Evolutionary conservation across 2,329 filamentous ascomycete genomes (phyloP).

Genomic region (Cordyceps javanica): DNA sequence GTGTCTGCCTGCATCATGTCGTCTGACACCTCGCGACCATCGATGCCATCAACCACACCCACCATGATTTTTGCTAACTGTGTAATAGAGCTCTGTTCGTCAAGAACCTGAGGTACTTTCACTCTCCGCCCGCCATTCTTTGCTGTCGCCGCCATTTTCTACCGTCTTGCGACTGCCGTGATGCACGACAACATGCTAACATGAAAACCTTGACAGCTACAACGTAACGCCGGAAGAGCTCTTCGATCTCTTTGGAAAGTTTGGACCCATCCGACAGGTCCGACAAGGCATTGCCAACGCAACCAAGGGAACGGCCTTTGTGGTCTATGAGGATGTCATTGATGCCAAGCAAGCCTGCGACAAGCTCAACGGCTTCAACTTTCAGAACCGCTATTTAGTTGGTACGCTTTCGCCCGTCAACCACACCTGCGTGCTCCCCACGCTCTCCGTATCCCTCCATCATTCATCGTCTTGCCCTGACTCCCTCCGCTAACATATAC

Average conservation of each 20-base stretch:
- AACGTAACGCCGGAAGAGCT: constrained; percentile 97
- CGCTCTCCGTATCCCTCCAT: neutral
- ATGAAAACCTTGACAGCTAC: constrained; percentile 57
- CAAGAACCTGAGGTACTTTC: constrained; percentile 87
- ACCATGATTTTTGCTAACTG: constrained; percentile 25
- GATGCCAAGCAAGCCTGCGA: constrained; percentile 99
- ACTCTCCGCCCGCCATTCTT: constrained; percentile 11
- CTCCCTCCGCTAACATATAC: constrained; percentile 4
- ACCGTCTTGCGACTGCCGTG: neutral
- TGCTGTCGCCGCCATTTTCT: neutral
- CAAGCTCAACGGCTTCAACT: constrained; percentile 99
- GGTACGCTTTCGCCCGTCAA: constrained; percentile 51
- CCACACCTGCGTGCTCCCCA: neutral
- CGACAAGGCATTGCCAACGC: constrained; percentile 95
- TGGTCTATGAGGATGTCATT: constrained; percentile 99
- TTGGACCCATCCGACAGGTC: constrained; percentile 93
- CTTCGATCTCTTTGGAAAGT: constrained; percentile 98
- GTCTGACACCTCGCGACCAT: neutral
- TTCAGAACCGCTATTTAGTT: constrained; percentile 98
- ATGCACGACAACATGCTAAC: neutral
- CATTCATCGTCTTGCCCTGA: neutral
- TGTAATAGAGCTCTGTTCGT: constrained; percentile 89
- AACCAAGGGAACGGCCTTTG: constrained; percentile 97
- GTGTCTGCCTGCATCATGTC: neutral
- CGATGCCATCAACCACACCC: neutral